Conservation (phyloP, 495 filamentous ascomycete species). For the Penicillium egyptiacum region DNA sequence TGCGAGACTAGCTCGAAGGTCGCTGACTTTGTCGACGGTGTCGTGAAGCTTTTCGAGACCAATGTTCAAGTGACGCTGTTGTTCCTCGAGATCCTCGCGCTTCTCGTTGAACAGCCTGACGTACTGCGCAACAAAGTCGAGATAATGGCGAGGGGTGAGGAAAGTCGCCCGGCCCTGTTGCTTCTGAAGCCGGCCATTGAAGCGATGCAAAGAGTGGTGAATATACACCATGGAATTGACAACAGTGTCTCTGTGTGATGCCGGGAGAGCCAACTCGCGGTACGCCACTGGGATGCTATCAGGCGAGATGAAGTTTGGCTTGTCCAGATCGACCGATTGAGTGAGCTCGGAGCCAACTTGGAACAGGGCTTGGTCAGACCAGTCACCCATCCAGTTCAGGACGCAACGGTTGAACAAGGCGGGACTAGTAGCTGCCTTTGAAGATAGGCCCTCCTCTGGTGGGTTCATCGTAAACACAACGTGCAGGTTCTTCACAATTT, state of each 20-base stretch:
- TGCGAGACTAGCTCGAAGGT: conserved; percentile 83
- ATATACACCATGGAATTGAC: conserved; percentile 99
- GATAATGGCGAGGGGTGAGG: conserved; percentile 93
- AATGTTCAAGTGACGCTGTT: conserved; percentile 96
- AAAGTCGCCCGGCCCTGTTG: conserved; percentile 89
- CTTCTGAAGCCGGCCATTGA: conserved; percentile 85
- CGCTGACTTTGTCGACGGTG: conserved; percentile 95
- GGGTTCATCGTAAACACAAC: conserved; percentile 99
- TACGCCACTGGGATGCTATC: conserved; percentile 92
- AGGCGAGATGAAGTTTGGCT: conserved; percentile 78
- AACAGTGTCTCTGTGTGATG: conserved; percentile 84
- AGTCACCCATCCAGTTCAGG: conserved; percentile 99
- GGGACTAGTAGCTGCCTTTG: conserved; percentile 94
- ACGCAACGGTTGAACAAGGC: conserved; percentile 99
- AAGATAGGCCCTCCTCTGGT: conserved; percentile 91
- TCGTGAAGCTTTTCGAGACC: conserved; percentile 97
- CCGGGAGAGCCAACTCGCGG: conserved; percentile 77
- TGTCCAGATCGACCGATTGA: conserved; percentile 90
- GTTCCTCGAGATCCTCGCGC: conserved; percentile 95
- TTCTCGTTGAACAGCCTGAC: conserved; percentile 98
- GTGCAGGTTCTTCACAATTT: conserved; percentile 98
- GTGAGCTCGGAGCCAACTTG: conserved; percentile 96
- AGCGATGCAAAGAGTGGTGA: conserved; percentile 86
- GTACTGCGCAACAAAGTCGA: conserved; percentile 98
- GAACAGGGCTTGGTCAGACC: conserved; percentile 98